Base-by-base conservation (phyloP, 352 stramenopile genomes). In the Globisporangium echinulatum region DNA sequence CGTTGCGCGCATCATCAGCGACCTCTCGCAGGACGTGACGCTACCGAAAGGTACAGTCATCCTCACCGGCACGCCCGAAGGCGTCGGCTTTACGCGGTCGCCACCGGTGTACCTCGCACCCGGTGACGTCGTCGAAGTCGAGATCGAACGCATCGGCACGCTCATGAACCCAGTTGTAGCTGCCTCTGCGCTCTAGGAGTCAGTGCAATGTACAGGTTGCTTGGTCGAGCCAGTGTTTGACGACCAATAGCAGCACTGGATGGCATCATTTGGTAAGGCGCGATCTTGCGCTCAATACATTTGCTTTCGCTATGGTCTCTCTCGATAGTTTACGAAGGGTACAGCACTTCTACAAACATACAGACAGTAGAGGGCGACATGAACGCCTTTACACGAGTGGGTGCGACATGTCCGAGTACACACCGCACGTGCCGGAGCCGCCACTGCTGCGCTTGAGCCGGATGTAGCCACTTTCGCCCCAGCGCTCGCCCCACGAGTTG, bases 401-500 rank as follows among this genome's bases (percentile, higher is more conserved):
- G 52, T 76, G 73, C 5, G 64, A 74, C 71, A 85, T 85, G 53
- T 88, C 75, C 37, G 58, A 72, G 63, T 77, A 65, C 68, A 88
- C 62, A 46, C 77, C 77, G 56, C 79, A 87, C 14, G 75, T 83
- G 39, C 75, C 78, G 1, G 64, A 71, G n/a, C 73, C 75, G 1
- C 62, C 42, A 5, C 66, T 84, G 67, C 82, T 96, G 77, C 59
- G 94, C 42, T 95, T 82, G 9, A 99, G 78, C 19, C 84, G 83
- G 51, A 99, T 97, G 83, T 92, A 99, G 59, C 96, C 96, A 17
- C 73, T 71, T 58, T 97, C 89, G 55, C 96, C 97, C 96, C 95
- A 99, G 36, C 66, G 63, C 7, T 78, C 68, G 52, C 97, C 96
- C 97, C 97, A 99, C 58, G 96, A 98, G 75, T 99, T 99, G 66